A percentile compares a stretch with the other conserved stretches of the same genome.
These are phyloP conservation scores for Wickerhamiella alocasiicola DNA, from an alignment of 805 yeast species.

Conservation along the genomic window DNA sequence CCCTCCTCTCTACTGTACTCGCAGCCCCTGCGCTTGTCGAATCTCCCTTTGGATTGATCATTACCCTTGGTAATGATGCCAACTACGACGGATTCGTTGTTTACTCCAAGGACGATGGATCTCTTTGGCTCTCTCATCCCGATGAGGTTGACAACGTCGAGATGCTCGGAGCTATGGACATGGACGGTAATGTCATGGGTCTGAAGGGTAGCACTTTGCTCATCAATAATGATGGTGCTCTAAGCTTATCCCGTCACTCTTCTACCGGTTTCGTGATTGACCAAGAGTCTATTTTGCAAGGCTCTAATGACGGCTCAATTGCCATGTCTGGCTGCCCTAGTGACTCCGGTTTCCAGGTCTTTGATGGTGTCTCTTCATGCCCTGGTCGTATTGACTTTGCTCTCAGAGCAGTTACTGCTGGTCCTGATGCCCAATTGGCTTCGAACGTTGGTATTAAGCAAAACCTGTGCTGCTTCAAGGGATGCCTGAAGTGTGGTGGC, in stretches of 20 bases:
- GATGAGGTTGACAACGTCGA: conserved; percentile 3
- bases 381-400: conserved; percentile 6
- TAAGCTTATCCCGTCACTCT: neutral
- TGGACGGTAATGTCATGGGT: neutral
- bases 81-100: conserved; percentile 11
- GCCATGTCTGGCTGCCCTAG: conserved; percentile 10
- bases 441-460: conserved; percentile 4
- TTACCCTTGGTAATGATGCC: conserved; percentile 3
- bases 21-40: conserved; percentile 16
- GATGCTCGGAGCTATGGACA: conserved; percentile 7
- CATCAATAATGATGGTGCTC: neutral
- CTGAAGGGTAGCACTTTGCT: neutral
- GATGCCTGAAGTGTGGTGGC: conserved; percentile 9
- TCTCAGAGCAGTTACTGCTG: conserved; percentile 5
- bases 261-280: neutral
- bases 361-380: conserved; percentile 3
- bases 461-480: conserved; percentile 6
- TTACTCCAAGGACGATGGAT: conserved; percentile 12
- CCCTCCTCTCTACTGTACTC: conserved; percentile 15
- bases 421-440: neutral
- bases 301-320: neutral
- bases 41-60: conserved; percentile 9
- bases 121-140: conserved; percentile 11
- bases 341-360: conserved; percentile 2
- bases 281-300: conserved; percentile 2